These are phyloP conservation scores for Diaporthe sp. DNA, from an alignment of 2,329 filamentous ascomycete genomes.

Conservation along the genomic window DNA sequence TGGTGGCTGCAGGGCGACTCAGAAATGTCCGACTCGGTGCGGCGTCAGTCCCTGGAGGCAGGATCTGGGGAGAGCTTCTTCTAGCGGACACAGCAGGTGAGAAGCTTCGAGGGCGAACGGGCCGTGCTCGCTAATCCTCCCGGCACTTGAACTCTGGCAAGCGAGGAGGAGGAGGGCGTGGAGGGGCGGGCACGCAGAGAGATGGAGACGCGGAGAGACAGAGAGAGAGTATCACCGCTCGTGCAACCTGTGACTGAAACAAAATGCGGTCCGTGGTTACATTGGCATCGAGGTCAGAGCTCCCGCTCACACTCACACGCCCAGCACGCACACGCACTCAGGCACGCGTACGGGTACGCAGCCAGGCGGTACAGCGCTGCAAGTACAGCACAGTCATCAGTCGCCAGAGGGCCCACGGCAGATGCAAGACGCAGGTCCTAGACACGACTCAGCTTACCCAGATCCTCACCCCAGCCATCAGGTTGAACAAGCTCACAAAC, in stretches of 20 bases:
- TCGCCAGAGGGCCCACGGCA: neutral
- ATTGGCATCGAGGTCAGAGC: constrained; percentile 29
- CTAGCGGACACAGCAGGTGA: neutral
- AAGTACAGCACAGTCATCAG: neutral
- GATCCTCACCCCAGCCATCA: constrained; percentile 17
- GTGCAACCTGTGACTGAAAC: constrained; percentile 33
- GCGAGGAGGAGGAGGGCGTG: neutral
- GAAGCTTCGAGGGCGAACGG: constrained; percentile 22
- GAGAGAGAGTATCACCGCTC: constrained; percentile 10
- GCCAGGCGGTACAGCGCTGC: constrained; percentile 5
- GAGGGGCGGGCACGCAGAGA: neutral
- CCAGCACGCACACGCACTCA: neutral
- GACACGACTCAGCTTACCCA: constrained; percentile 30
- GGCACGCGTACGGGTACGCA: constrained; percentile 10
- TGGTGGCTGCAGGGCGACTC: constrained; percentile 17
- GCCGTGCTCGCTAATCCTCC: constrained; percentile 11
- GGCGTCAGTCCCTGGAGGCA: neutral
- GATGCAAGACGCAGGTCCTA: constrained; percentile 22
- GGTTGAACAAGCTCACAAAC: constrained; percentile 18
- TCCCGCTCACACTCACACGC: neutral
- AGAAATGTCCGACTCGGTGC: constrained; percentile 12
- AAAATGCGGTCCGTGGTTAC: constrained; percentile 28
- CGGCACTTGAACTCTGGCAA: constrained; percentile 28
- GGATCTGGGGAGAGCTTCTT: constrained; percentile 17
- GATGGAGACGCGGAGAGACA: neutral